Conservation (phyloP, 768 basidiomycete genomes). For the Collybiopsis luxurians region DNA sequence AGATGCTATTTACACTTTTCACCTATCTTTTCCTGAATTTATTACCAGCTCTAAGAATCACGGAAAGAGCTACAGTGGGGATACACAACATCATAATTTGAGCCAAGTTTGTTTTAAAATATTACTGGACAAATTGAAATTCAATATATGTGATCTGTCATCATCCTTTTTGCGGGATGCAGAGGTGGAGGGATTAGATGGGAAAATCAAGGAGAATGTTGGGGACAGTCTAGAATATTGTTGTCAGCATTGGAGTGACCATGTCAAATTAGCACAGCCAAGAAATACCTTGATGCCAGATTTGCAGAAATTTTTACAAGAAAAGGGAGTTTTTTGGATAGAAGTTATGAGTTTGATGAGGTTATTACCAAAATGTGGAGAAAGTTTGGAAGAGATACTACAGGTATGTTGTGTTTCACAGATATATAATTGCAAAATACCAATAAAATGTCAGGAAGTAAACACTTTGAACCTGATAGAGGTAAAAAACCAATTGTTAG, state of each 20-base stretch:
- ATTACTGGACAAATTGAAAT: neutral
- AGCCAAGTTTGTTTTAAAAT: neutral
- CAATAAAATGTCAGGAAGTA: too few relatives aligned
- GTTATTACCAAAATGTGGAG: too few relatives aligned
- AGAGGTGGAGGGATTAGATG: neutral
- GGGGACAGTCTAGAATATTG: neutral
- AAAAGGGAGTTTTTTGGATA: too few relatives aligned
- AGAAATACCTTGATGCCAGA: too few relatives aligned
- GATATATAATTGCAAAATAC: too few relatives aligned
- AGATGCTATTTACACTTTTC: neutral
- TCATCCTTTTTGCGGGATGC: neutral
- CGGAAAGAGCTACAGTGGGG: neutral
- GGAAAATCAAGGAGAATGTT: neutral
- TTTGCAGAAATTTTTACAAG: too few relatives aligned
- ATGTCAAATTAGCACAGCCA: neutral
- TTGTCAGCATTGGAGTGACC: slow-evolving; percentile 1
- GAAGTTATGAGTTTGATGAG: too few relatives aligned
- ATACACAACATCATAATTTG: neutral
- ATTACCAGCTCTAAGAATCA: neutral
- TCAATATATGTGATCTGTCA: slow-evolving; percentile 9
- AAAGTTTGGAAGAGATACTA: too few relatives aligned
- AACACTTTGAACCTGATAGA: too few relatives aligned
- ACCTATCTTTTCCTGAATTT: slow-evolving; percentile 6
- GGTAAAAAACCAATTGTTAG: too few relatives aligned
- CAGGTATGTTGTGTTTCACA: too few relatives aligned